phyloP scores from a whole-genome alignment of 2,329 filamentous ascomycete genomes.

The Trichophyton schoenleinii region DNA sequence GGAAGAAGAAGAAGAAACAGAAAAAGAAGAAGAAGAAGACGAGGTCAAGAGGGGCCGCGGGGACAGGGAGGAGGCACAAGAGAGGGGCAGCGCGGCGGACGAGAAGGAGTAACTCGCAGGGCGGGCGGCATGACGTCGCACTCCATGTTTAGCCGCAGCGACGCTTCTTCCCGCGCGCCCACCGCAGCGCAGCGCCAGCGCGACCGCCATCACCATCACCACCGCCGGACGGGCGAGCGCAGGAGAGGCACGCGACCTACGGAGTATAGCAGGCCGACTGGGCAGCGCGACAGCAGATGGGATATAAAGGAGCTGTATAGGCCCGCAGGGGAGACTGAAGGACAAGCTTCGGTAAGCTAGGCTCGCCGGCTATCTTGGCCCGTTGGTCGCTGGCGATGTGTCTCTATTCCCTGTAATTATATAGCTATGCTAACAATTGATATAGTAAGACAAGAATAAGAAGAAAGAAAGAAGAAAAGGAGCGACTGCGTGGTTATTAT shows the following conservation, averaged over 20 bases:
- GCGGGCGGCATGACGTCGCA: background rate
- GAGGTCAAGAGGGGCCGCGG: conserved; percentile 5
- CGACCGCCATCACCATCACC: background rate
- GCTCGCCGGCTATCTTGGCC: background rate
- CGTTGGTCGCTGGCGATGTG: background rate
- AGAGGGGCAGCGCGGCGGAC: background rate
- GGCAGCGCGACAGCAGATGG: background rate
- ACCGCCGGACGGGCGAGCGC: background rate
- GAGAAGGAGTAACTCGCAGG: background rate
- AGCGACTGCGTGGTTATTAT: background rate
- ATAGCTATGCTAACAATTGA: too few relatives aligned
- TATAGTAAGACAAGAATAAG: background rate
- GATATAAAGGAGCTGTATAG: background rate
- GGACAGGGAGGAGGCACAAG: background rate
- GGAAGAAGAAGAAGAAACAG: background rate
- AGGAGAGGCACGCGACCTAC: background rate
- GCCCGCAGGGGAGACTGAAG: background rate
- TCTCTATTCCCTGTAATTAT: too few relatives aligned
- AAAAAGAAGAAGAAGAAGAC: background rate
- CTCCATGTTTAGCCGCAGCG: conserved; percentile 1
- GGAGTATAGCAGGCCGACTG: background rate
- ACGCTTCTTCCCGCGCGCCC: background rate
- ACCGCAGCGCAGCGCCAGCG: background rate
- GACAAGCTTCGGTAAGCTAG: background rate
- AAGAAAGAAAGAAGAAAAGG: background rate